A percentile compares a stretch with the other conserved stretches of the same genome.
phyloP scores from a whole-genome alignment of 2,329 filamentous ascomycete genomes.

The Colletotrichum costaricense region DNA sequence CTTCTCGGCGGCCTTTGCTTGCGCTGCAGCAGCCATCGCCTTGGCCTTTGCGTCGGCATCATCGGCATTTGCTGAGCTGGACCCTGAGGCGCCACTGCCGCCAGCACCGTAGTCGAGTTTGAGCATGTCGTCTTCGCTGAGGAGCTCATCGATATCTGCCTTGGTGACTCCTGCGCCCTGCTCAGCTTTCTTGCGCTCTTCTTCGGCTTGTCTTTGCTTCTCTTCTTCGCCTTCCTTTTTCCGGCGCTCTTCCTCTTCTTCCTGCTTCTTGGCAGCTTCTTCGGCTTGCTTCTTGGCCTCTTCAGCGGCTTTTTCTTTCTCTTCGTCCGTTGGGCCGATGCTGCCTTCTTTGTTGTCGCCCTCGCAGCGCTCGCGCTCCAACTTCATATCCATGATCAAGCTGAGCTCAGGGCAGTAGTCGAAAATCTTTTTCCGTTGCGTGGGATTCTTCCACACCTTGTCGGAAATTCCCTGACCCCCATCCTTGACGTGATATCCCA shows the following conservation, averaged over 20 bases:
- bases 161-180: background rate
- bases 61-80: background rate
- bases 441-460: conserved; percentile 58
- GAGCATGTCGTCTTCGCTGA: background rate
- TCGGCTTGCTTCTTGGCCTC: conserved; percentile 25
- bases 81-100: background rate
- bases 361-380: conserved; percentile 59
- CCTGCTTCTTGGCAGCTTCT: conserved; percentile 24
- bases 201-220: conserved; percentile 13
- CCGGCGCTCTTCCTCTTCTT: conserved; percentile 22
- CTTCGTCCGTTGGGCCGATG: conserved; percentile 35
- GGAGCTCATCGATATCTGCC: conserved; percentile 15
- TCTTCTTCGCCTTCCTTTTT: conserved; percentile 24
- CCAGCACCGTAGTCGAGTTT: conserved; percentile 14
- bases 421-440: conserved; percentile 59
- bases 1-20: conserved; percentile 7
- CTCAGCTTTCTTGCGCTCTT: background rate
- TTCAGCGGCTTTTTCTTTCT: conserved; percentile 26
- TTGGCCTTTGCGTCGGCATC: conserved; percentile 29
- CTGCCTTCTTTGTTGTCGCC: conserved; percentile 46
- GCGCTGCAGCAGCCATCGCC: conserved; percentile 16
- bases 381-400: conserved; percentile 68
- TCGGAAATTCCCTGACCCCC: conserved; percentile 54
- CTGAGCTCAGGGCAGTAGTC: conserved; percentile 67
- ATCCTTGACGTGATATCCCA: conserved; percentile 65